Conservation (phyloP, 2,329 filamentous ascomycete genomes). For the Cladosporium sp. region DNA sequence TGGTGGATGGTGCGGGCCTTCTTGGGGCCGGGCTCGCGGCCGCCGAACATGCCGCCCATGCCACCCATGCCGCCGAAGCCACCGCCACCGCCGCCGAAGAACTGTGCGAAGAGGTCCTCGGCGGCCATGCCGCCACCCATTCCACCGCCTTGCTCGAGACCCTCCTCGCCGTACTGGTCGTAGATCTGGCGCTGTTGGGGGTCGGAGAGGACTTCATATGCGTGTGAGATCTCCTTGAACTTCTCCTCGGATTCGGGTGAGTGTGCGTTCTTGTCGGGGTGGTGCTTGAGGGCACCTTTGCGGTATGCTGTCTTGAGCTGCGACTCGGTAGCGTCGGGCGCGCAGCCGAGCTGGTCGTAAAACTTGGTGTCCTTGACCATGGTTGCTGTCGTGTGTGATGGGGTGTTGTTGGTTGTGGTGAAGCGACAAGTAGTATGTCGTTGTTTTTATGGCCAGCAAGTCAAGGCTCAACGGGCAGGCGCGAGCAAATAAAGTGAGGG, state of each 20-base stretch:
- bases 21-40: constrained; percentile 75
- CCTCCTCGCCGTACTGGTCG: constrained; percentile 96
- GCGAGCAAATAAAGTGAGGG: background rate
- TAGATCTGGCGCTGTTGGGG: constrained; percentile 86
- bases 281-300: constrained; percentile 74
- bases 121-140: constrained; percentile 79
- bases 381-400: constrained; percentile 34
- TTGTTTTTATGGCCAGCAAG: background rate
- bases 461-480: background rate
- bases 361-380: constrained; percentile 78
- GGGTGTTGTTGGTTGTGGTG: background rate
- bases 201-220: constrained; percentile 93
- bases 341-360: constrained; percentile 74
- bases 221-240: constrained; percentile 95
- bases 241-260: constrained; percentile 92
- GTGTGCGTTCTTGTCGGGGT: constrained; percentile 94
- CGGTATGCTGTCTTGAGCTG: constrained; percentile 92
- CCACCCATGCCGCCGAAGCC: constrained; percentile 74
- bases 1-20: constrained; percentile 96
- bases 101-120: constrained; percentile 93
- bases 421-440: background rate
- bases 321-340: constrained; percentile 72
- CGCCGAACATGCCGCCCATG: constrained; percentile 61
- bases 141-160: constrained; percentile 78
- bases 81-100: constrained; percentile 75